phyloP scores from a whole-genome alignment of 371 early-diverging fungal species.

The Mortierella sp. region DNA sequence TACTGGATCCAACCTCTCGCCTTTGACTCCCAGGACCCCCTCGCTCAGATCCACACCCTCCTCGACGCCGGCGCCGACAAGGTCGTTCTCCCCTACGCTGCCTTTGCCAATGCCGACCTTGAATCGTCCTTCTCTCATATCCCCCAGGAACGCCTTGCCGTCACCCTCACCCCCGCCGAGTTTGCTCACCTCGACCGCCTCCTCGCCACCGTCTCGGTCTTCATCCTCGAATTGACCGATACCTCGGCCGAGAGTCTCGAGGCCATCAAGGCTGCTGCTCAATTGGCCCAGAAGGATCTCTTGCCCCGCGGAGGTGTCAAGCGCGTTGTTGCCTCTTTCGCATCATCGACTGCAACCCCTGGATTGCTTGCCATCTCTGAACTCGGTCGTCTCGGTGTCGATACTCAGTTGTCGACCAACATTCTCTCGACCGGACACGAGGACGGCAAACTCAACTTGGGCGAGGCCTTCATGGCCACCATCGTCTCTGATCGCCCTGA shows the following conservation, averaged over 20 bases:
- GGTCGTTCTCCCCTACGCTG: slow-evolving; percentile 64
- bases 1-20: slow-evolving; percentile 67
- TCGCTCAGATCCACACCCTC: slow-evolving; percentile 62
- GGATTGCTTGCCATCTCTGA: slow-evolving; percentile 39
- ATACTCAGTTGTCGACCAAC: slow-evolving; percentile 24
- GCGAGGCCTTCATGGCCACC: slow-evolving; percentile 76
- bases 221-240: slow-evolving; percentile 35
- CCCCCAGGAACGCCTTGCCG: slow-evolving; percentile 58
- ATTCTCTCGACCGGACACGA: slow-evolving; percentile 36
- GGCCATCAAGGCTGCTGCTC: slow-evolving; percentile 46
- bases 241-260: slow-evolving; percentile 54
- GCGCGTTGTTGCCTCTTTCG: slow-evolving; percentile 38
- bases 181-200: slow-evolving; percentile 25
- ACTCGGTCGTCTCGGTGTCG: slow-evolving; percentile 42
- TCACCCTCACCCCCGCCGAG: slow-evolving; percentile 31
- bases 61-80: slow-evolving; percentile 76
- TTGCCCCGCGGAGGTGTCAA: slow-evolving; percentile 53
- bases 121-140: slow-evolving; percentile 48
- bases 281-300: slow-evolving; percentile 36
- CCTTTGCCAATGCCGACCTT: slow-evolving; percentile 35
- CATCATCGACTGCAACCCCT: slow-evolving; percentile 30
- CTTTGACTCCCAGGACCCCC: slow-evolving; percentile 61
- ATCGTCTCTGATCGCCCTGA: slow-evolving; percentile 89
- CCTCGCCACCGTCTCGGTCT: slow-evolving; percentile 39
- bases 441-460: slow-evolving; percentile 70